Evolutionary conservation across 768 basidiomycete species (phyloP).

Genomic region (Leccinellum albellum): DNA sequence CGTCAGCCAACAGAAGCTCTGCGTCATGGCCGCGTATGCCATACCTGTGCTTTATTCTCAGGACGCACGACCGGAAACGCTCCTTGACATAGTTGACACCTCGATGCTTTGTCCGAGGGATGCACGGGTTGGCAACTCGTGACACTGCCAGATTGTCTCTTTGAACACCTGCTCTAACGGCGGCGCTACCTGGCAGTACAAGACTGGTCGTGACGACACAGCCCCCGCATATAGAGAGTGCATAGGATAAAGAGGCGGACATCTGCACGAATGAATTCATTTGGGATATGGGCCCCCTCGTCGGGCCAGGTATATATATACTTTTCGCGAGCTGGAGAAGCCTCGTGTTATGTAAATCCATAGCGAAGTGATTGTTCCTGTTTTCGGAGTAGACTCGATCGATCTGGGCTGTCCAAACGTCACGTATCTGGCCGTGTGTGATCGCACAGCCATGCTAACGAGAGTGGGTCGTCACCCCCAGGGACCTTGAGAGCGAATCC

Average conservation of each 20-base stretch:
- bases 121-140: not conserved
- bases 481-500: not conserved
- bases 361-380: not conserved
- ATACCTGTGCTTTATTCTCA: not conserved
- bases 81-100: not conserved
- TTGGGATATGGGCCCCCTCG: not conserved
- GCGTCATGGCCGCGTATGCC: not conserved
- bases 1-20: not conserved
- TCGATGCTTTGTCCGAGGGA: not conserved
- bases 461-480: not conserved
- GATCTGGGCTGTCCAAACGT: not conserved
- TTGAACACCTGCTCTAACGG: not conserved
- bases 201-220: not conserved
- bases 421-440: no score
- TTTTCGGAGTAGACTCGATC: not conserved
- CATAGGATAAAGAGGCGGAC: not conserved
- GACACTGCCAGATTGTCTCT: not conserved
- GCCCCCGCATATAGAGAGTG: slow-evolving; percentile 1
- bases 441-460: not conserved
- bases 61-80: not conserved
- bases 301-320: not conserved
- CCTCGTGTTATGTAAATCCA: no score
- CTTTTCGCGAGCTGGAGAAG: not conserved
- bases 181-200: not conserved
- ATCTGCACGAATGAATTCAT: not conserved